Evolutionary conservation across 257 asterid genomes (phyloP).

Genomic region (Eucommia ulmoides): DNA sequence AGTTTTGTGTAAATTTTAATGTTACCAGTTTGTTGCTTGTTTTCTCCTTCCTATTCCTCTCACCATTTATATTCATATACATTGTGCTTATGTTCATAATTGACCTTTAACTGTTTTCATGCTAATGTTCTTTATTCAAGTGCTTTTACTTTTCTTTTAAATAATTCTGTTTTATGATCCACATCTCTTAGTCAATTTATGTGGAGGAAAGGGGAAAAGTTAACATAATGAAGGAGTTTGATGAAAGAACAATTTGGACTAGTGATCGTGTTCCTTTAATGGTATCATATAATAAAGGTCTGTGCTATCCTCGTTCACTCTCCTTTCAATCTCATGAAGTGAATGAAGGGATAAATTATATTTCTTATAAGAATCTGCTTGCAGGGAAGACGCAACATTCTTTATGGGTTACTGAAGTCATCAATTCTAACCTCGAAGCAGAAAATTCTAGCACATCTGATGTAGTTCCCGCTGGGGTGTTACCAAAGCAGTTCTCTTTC

Average conservation of each 20-base stretch:
- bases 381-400: slow-evolving; percentile 90
- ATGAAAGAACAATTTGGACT: slow-evolving; percentile 90
- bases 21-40: slow-evolving; percentile 2
- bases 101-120: no score
- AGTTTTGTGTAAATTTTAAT: slow-evolving; percentile 3
- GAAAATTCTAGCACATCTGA: slow-evolving; percentile 30
- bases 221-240: slow-evolving; percentile 65
- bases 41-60: no score
- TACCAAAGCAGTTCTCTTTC: slow-evolving; percentile 42
- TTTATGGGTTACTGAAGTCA: slow-evolving; percentile 73
- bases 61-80: no score
- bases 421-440: slow-evolving; percentile 34
- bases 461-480: slow-evolving; percentile 33
- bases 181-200: slow-evolving; percentile 51
- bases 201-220: slow-evolving; percentile 80
- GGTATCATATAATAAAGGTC: slow-evolving; percentile 84
- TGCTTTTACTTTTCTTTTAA: neutral
- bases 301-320: no score
- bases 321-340: no score
- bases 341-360: neutral
- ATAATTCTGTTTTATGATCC: slow-evolving; percentile 4
- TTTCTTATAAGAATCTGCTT: slow-evolving; percentile 6
- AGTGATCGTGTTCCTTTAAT: slow-evolving; percentile 65
- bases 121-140: no score
- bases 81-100: no score